Conservation (phyloP, 2,329 filamentous ascomycete species). For the Aspergillus jensenii region DNA sequence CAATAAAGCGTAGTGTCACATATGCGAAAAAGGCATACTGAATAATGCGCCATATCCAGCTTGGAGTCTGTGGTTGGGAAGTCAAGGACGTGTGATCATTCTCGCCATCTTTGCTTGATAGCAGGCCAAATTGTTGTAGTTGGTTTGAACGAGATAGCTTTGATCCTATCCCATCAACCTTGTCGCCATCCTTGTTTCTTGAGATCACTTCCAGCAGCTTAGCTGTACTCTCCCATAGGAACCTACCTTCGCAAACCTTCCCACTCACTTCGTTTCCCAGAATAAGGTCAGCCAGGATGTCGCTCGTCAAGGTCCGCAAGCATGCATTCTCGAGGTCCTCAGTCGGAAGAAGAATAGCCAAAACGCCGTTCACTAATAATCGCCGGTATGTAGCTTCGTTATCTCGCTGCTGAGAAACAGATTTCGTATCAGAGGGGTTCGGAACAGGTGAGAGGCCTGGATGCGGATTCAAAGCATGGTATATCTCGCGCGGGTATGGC, state of each 20-base stretch:
- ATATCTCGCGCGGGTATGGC: slow-evolving; percentile 66
- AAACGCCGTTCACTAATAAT: slow-evolving; percentile 76
- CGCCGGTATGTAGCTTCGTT: slow-evolving; percentile 86
- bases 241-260: slow-evolving; percentile 82
- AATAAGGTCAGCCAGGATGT: slow-evolving; percentile 88
- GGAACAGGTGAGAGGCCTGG: slow-evolving; percentile 79
- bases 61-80: slow-evolving; percentile 35
- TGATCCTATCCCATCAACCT: slow-evolving; percentile 30
- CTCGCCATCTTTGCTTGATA: slow-evolving; percentile 39
- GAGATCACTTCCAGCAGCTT: slow-evolving; percentile 61
- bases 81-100: slow-evolving; percentile 26
- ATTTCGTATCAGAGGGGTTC: slow-evolving; percentile 50
- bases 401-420: slow-evolving; percentile 62
- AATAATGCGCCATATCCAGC: slow-evolving; percentile 53
- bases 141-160: slow-evolving; percentile 38
- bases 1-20: slow-evolving; percentile 65
- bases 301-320: slow-evolving; percentile 76
- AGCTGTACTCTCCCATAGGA: slow-evolving; percentile 80
- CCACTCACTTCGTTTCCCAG: slow-evolving; percentile 78
- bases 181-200: slow-evolving; percentile 18
- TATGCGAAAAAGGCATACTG: slow-evolving; percentile 54
- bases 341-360: slow-evolving; percentile 83
- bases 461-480: slow-evolving; percentile 80
- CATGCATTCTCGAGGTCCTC: slow-evolving; percentile 90
- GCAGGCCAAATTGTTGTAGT: slow-evolving; percentile 58